Percentiles rank a stretch among this genome's conserved stretches.
Conservation (phyloP, 129 eudicot species). For the Arctium minus region DNA sequence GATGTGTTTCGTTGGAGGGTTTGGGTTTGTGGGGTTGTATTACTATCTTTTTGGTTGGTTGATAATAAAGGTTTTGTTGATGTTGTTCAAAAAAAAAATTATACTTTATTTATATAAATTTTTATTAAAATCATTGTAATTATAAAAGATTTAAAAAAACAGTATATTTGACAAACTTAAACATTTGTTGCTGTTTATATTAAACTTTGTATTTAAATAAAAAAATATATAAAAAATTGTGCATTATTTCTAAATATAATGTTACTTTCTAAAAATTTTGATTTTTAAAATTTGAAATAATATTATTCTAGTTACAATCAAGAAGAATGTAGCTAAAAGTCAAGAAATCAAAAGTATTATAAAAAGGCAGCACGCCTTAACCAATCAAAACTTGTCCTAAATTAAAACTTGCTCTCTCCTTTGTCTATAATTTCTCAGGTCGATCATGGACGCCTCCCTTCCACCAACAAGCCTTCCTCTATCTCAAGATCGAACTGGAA, state of each 20-base stretch:
- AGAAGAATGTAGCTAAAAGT: not conserved
- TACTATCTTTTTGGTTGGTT: too few species aligned
- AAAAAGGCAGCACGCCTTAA: not conserved
- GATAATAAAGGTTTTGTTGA: too few species aligned
- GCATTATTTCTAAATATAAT: not conserved
- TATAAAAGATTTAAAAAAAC: too few species aligned
- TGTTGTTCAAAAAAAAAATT: too few species aligned
- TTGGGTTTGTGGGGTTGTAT: too few species aligned
- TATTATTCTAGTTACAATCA: not conserved
- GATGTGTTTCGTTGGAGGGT: too few species aligned
- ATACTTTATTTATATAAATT: not conserved
- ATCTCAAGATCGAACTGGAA: not conserved
- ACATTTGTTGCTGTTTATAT: not conserved
- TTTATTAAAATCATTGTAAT: not conserved
- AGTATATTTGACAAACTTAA: too few species aligned
- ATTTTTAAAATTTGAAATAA: too few species aligned
- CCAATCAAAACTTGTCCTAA: not conserved
- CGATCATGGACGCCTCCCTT: conserved; percentile 3
- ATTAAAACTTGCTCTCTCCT: not conserved
- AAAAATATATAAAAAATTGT: not conserved
- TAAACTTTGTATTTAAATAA: too few species aligned
- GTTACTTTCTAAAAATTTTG: not conserved
- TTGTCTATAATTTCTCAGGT: not conserved
- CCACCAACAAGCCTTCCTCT: not conserved
- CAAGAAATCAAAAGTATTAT: not conserved